Evolutionary conservation across 441 rosid species (phyloP).

Genomic region (Gossypium davidsonii): DNA sequence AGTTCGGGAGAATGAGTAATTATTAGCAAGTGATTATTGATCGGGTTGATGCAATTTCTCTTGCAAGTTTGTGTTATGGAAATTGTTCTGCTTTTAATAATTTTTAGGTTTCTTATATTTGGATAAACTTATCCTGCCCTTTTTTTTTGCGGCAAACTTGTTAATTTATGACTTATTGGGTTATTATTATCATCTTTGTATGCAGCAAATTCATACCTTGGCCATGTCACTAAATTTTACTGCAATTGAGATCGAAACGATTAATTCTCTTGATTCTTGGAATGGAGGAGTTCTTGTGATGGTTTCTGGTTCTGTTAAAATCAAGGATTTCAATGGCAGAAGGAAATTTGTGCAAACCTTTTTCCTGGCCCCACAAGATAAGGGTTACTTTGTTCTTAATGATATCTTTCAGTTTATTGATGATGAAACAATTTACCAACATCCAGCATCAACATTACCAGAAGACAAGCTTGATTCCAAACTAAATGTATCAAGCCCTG

Average conservation of each 20-base stretch:
- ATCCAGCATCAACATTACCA: slow-evolving; percentile 35
- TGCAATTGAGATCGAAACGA: slow-evolving; percentile 65
- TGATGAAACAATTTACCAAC: slow-evolving; percentile 35
- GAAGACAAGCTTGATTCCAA: slow-evolving; percentile 47
- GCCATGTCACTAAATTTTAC: slow-evolving; percentile 49
- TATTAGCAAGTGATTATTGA: neutral
- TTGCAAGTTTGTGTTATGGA: neutral
- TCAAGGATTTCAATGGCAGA: slow-evolving; percentile 36
- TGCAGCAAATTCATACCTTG: slow-evolving; percentile 57
- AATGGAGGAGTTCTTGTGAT: slow-evolving; percentile 58
- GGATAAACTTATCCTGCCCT: neutral
- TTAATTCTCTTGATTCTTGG: slow-evolving; percentile 61
- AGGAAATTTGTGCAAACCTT: slow-evolving; percentile 63
- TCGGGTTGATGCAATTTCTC: neutral
- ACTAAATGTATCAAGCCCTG: slow-evolving; percentile 42
- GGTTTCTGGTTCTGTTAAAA: slow-evolving; percentile 60
- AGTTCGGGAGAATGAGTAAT: neutral
- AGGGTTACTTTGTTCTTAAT: slow-evolving; percentile 61
- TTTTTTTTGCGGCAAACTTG: neutral
- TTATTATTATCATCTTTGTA: slow-evolving; percentile 4
- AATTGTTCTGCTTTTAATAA: neutral
- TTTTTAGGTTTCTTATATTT: neutral
- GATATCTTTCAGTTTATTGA: slow-evolving; percentile 60
- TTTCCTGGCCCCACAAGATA: slow-evolving; percentile 68
- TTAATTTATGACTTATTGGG: neutral